A percentile compares a stretch with the other conserved stretches of the same genome.
Conservation (phyloP, 768 basidiomycete genomes). For the Pulveroboletus sp. region DNA sequence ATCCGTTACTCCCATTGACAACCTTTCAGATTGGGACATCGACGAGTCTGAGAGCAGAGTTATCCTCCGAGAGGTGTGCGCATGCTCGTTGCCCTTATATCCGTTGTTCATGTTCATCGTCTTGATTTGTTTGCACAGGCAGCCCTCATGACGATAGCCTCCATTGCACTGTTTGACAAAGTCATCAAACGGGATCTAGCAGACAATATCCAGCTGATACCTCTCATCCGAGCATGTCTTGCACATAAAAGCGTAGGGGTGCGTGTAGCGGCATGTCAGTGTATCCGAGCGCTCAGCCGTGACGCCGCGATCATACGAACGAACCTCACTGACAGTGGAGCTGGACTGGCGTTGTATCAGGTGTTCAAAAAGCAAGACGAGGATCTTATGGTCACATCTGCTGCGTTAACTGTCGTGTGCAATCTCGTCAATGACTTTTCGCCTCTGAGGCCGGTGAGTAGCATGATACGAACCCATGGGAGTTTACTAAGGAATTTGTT, state of each 20-base stretch:
- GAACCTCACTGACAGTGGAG: conserved; percentile 75
- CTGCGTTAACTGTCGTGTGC: conserved; percentile 71
- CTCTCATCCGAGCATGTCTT: conserved; percentile 50
- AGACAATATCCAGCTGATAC: conserved; percentile 52
- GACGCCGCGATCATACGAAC: conserved; percentile 79
- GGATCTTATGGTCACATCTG: conserved; percentile 65
- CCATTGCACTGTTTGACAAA: conserved; percentile 68
- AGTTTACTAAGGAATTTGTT: background rate
- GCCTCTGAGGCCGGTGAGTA: conserved; percentile 63
- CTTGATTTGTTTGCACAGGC: conserved; percentile 42
- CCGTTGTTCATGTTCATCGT: background rate
- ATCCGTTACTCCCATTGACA: conserved; percentile 47
- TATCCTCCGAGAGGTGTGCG: conserved; percentile 57
- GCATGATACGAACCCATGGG: background rate
- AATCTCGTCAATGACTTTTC: conserved; percentile 88
- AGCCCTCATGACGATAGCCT: conserved; percentile 65
- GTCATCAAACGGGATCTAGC: conserved; percentile 67
- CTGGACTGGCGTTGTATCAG: conserved; percentile 67
- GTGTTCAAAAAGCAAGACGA: conserved; percentile 54
- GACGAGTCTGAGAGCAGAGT: conserved; percentile 59
- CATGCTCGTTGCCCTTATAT: background rate
- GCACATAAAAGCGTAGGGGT: conserved; percentile 65
- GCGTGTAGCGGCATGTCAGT: conserved; percentile 84
- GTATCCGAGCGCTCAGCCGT: conserved; percentile 73
- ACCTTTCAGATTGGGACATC: conserved; percentile 53